phyloP scores from a whole-genome alignment of 306 rosid genomes.

The Ormosia semicastrata region DNA sequence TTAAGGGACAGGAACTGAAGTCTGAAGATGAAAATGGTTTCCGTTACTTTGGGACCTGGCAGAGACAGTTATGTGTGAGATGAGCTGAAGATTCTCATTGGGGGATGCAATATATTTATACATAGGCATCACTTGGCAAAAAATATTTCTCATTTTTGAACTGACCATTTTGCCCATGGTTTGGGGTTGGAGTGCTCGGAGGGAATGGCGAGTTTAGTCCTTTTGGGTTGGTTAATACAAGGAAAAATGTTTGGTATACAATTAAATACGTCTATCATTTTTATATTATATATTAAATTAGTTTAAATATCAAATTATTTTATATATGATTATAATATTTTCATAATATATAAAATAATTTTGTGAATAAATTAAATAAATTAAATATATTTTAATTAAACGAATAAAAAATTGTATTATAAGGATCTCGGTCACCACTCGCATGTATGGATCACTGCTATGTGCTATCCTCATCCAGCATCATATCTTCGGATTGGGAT shows the following conservation, averaged over 20 bases:
- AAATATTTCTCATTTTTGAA: neutral
- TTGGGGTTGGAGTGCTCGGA: neutral
- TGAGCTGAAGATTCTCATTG: neutral
- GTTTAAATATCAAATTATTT: too few relatives aligned
- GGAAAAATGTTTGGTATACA: too few relatives aligned
- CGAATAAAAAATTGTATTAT: too few relatives aligned
- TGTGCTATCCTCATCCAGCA: too few relatives aligned
- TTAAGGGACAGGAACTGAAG: neutral
- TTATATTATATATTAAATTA: too few relatives aligned
- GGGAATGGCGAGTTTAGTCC: neutral
- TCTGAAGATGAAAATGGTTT: neutral
- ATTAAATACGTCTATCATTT: too few relatives aligned
- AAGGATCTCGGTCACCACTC: neutral
- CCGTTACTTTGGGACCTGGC: neutral
- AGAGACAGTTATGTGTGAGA: neutral
- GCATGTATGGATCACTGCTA: neutral
- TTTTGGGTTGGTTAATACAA: neutral
- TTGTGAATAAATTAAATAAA: too few relatives aligned
- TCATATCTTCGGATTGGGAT: neutral
- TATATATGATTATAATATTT: too few relatives aligned
- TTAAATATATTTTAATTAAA: too few relatives aligned
- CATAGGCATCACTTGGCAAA: neutral
- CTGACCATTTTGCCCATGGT: neutral
- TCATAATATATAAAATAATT: too few relatives aligned
- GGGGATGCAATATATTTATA: neutral